Percentiles rank a stretch among this genome's conserved stretches.
Conservation (phyloP, 108 stramenopile genomes). For the Seminavis robusta region DNA sequence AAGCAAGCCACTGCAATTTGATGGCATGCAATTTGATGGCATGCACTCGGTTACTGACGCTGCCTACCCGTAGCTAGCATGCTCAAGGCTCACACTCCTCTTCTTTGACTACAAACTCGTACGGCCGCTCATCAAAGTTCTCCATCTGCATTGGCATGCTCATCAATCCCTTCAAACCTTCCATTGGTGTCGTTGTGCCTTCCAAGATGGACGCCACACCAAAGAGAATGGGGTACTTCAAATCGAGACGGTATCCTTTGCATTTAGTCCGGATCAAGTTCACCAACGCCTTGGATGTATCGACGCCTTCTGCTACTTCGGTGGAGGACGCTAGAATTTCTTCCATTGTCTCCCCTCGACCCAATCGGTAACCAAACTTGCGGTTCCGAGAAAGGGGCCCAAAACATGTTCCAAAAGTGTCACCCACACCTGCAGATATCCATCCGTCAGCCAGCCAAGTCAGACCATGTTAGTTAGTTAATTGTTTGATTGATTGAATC, state of each 20-base stretch:
- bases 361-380: slow-evolving; percentile 89
- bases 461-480: not conserved
- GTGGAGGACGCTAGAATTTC: slow-evolving; percentile 82
- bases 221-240: slow-evolving; percentile 96
- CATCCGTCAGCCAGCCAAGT: not conserved
- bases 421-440: slow-evolving; percentile 76
- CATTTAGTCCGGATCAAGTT: slow-evolving; percentile 84
- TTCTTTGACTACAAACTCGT: no score
- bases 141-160: slow-evolving; percentile 92
- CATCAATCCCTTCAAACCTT: slow-evolving; percentile 91
- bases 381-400: slow-evolving; percentile 95
- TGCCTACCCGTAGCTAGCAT: no score
- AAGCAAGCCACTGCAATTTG: no score
- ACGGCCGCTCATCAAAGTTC: slow-evolving; percentile 81
- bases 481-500: not conserved
- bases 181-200: slow-evolving; percentile 82
- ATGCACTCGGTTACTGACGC: no score
- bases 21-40: no score
- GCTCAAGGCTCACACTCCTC: no score
- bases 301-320: slow-evolving; percentile 96
- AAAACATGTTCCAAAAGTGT: slow-evolving; percentile 97
- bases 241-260: slow-evolving; percentile 89
- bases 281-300: slow-evolving; percentile 89
- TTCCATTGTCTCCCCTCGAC: slow-evolving; percentile 91
- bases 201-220: slow-evolving; percentile 90